Evolutionary conservation across 768 basidiomycete genomes (phyloP).

Genomic region (Tulasnella sp.): DNA sequence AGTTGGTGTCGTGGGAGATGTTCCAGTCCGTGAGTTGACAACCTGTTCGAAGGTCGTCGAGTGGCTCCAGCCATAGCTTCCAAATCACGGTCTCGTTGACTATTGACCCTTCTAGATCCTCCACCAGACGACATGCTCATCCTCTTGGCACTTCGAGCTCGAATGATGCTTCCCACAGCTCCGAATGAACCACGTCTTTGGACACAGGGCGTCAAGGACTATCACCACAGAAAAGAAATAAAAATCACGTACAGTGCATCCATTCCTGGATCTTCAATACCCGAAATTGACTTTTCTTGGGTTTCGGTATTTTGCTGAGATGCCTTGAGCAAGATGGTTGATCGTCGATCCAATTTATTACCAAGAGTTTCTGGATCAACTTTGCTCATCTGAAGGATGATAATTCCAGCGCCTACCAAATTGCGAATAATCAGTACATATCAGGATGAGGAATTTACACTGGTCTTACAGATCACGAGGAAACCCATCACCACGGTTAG

Average conservation of each 20-base stretch:
- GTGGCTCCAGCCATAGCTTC: slow-evolving; percentile 1
- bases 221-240: not conserved
- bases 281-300: slow-evolving; percentile 48
- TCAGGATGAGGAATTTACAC: not conserved
- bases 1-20: slow-evolving; percentile 69
- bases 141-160: slow-evolving; percentile 24
- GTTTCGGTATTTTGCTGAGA: slow-evolving; percentile 55
- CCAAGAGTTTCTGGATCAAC: slow-evolving; percentile 74
- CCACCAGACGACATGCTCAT: slow-evolving; percentile 39
- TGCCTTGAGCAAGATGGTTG: slow-evolving; percentile 85
- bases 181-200: slow-evolving; percentile 68
- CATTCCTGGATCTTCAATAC: slow-evolving; percentile 81
- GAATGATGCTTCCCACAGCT: slow-evolving; percentile 78
- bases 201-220: not conserved
- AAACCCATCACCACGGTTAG: slow-evolving; percentile 69
- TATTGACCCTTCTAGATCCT: slow-evolving; percentile 27
- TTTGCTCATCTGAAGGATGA: slow-evolving; percentile 89
- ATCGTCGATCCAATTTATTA: slow-evolving; percentile 68
- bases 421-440: slow-evolving; percentile 54
- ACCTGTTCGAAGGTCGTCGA: slow-evolving; percentile 8
- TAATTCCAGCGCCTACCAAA: slow-evolving; percentile 72
- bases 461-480: no score
- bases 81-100: slow-evolving; percentile 17
- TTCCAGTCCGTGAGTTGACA: slow-evolving; percentile 26
- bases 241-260: slow-evolving; percentile 52